phyloP scores from a whole-genome alignment of 2,329 filamentous ascomycete genomes.

The Trichoderma cornu-damae region DNA sequence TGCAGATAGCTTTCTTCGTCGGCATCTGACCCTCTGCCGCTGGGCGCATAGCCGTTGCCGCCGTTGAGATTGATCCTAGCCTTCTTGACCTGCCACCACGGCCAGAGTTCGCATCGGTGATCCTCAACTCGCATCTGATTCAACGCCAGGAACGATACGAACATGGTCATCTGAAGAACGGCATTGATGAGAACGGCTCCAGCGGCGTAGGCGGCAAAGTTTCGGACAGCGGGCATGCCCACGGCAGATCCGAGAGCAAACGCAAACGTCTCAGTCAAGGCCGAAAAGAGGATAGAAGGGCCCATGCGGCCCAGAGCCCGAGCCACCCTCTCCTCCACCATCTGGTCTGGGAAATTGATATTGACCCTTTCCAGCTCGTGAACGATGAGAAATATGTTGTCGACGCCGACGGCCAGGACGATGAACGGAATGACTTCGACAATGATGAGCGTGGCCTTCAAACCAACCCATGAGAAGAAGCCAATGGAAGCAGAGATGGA shows the following conservation, averaged over 20 bases:
- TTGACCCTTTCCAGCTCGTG: constrained; percentile 98
- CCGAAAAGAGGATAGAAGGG: constrained; percentile 90
- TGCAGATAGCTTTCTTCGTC: constrained; percentile 82
- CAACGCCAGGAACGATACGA: constrained; percentile 81
- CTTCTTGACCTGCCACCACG: constrained; percentile 75
- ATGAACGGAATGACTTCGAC: constrained; percentile 98
- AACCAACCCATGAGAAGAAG: constrained; percentile 82
- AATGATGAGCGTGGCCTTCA: constrained; percentile 96
- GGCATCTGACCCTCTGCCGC: constrained; percentile 60
- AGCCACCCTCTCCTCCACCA: constrained; percentile 79
- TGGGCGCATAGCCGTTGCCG: constrained; percentile 50
- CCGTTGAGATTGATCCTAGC: constrained; percentile 61
- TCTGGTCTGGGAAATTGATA: constrained; percentile 79
- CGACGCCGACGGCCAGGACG: constrained; percentile 90
- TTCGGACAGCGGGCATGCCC: constrained; percentile 95
- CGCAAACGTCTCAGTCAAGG: constrained; percentile 87
- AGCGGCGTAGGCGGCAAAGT: constrained; percentile 94
- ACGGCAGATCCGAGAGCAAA: constrained; percentile 91
- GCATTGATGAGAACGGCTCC: constrained; percentile 97
- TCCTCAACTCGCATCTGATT: constrained; percentile 91
- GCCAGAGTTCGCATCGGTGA: constrained; percentile 84
- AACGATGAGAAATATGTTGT: constrained; percentile 98
- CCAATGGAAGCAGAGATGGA: constrained; percentile 94
- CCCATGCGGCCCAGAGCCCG: constrained; percentile 93
- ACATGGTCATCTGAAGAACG: constrained; percentile 94